Base-by-base conservation (phyloP, 2,329 filamentous ascomycete species). In the Pseudogymnoascus sp. region DNA sequence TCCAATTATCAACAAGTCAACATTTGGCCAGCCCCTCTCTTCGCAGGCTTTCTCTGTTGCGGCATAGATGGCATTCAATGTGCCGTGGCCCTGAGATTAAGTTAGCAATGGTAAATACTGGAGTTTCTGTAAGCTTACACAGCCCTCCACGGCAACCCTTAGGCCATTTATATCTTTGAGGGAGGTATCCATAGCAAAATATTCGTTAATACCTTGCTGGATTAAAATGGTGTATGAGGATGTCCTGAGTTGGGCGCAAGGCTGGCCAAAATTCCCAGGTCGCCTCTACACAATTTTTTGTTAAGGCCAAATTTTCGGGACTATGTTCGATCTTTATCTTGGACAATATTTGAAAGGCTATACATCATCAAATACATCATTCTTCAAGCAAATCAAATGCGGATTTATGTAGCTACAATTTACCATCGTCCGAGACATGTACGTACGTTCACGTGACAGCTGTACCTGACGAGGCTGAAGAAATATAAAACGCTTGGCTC, bases 1-100 rank as follows among this genome's bases (percentile, higher is more conserved):
- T 61, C 93, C 91, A 68, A 99, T 96, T 69, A 99, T 95, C 66
- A 99, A 77, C 9, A 97, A 76, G 72, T 99, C 94, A 30, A 97
- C 85, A 34, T 82, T 84, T 65, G 88, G 79, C 92, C 93, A 97
- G 22, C 82, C 82, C 67, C 89, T 88, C 50, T 81, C 77, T 65
- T 84, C 78, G 73, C 87, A 90, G 8, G 90, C 81, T 65, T 83
- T 79, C 39, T 81, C 77, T 25, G 96, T 83, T 1, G 90, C 87
- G 1, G 88, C 84, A 73, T 97, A 99, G 67, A 99, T 97, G 62
- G 90, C 89, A 72, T 97, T 83, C 59, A 99, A 83, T 0, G 87
- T 90, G 65, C 94, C 94, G 75, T 99, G 94, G 62, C 93, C 93
- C 90, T 94, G 62, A 5, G 12, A 11, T 54, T 58, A 57, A 8